Evolutionary conservation across 352 stramenopile species (phyloP).

Genomic region (Phytophthora pluvialis): DNA sequence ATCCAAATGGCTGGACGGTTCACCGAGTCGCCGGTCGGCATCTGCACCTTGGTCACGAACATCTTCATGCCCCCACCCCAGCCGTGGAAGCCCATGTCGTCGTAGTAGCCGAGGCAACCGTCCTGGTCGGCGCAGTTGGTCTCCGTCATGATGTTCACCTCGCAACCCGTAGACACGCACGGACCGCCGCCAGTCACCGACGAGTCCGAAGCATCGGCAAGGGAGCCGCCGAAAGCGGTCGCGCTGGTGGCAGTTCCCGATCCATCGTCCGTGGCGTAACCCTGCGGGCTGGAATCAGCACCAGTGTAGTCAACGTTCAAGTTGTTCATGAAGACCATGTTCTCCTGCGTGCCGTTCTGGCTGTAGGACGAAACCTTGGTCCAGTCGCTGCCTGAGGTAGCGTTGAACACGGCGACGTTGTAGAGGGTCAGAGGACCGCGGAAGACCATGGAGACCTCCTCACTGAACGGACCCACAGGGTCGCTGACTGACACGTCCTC

Average conservation of each 20-base stretch:
- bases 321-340: conserved; percentile 76
- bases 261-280: conserved; percentile 45
- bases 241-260: conserved; percentile 28
- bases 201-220: conserved; percentile 58
- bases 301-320: conserved; percentile 62
- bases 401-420: conserved; percentile 59
- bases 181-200: conserved; percentile 44
- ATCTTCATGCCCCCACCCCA: conserved; percentile 76
- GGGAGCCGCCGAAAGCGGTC: conserved; percentile 44
- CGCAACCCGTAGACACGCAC: conserved; percentile 63
- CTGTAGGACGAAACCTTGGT: conserved; percentile 55
- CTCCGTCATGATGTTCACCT: conserved; percentile 78
- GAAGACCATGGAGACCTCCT: conserved; percentile 66
- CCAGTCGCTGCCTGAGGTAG: conserved; percentile 39
- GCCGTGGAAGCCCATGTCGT: conserved; percentile 67
- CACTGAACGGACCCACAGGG: conserved; percentile 53
- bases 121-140: conserved; percentile 52
- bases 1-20: conserved; percentile 80
- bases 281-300: conserved; percentile 52
- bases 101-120: conserved; percentile 72
- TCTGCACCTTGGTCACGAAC: conserved; percentile 76
- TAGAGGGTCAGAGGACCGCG: conserved; percentile 66
- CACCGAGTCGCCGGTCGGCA: conserved; percentile 45
- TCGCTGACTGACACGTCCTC: conserved; percentile 42
- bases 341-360: conserved; percentile 36